phyloP scores from a whole-genome alignment of 1,284 basidiomycete species.

The Irpex lacteus region DNA sequence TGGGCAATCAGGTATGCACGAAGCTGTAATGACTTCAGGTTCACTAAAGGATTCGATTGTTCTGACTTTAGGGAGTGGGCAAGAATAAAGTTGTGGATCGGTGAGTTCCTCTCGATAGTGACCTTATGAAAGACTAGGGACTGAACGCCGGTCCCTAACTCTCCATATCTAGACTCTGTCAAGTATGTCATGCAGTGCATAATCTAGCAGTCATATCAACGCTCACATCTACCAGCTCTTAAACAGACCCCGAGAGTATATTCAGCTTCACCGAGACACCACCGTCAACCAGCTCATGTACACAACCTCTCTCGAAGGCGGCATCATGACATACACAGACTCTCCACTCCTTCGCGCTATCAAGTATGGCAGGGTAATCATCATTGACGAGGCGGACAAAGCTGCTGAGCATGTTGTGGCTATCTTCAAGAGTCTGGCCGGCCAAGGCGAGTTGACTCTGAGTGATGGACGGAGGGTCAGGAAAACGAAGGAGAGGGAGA shows the following conservation, averaged over 20 bases:
- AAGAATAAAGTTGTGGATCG: conserved; percentile 70
- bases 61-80: conserved; percentile 48
- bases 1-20: conserved; percentile 58
- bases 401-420: conserved; percentile 70
- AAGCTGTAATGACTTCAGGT: no score
- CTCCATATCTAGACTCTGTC: conserved; percentile 41
- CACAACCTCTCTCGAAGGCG: conserved; percentile 55
- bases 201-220: background rate
- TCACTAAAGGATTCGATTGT: no score
- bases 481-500: conserved; percentile 40
- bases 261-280: conserved; percentile 66
- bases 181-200: conserved; percentile 34
- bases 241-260: conserved; percentile 61
- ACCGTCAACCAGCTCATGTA: conserved; percentile 71
- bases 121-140: background rate
- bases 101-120: conserved; percentile 28
- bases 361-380: conserved; percentile 53
- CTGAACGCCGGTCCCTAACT: background rate
- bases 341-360: conserved; percentile 65
- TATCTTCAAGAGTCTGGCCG: conserved; percentile 63
- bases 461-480: conserved; percentile 59
- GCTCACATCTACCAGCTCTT: conserved; percentile 40
- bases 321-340: conserved; percentile 56
- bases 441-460: conserved; percentile 59
- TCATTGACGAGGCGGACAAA: conserved; percentile 70